Conservation (phyloP, 345 rosid genomes). For the Eucalyptus urophylla region DNA sequence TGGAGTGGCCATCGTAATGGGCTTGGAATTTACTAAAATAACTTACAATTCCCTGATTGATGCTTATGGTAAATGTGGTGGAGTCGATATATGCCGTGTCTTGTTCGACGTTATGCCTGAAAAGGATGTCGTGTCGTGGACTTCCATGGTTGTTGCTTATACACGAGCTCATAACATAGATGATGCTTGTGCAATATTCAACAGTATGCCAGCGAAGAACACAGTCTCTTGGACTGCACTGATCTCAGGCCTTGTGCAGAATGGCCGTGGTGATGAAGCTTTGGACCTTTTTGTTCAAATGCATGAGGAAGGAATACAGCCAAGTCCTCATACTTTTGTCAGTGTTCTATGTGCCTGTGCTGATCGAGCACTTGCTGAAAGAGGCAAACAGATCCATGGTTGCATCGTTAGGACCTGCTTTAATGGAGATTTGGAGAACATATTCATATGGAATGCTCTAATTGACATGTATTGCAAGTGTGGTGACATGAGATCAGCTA, state of each 20-base stretch:
- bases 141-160: conserved; percentile 28
- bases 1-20: conserved; percentile 9
- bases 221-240: conserved; percentile 28
- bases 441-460: conserved; percentile 17
- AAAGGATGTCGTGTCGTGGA: conserved; percentile 37
- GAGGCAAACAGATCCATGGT: conserved; percentile 35
- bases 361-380: conserved; percentile 18
- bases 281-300: conserved; percentile 18
- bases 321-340: conserved; percentile 24
- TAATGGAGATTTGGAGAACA: background rate
- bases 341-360: conserved; percentile 30
- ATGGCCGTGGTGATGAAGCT: conserved; percentile 13
- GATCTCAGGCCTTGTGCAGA: conserved; percentile 22
- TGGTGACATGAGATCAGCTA: conserved; percentile 23
- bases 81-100: conserved; percentile 1
- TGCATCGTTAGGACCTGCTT: conserved; percentile 8
- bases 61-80: conserved; percentile 37
- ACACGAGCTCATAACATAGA: conserved; percentile 12
- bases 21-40: conserved; percentile 15
- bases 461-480: conserved; percentile 39
- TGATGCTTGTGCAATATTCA: conserved; percentile 19
- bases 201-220: conserved; percentile 18
- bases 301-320: conserved; percentile 18
- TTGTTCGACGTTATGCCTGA: conserved; percentile 13
- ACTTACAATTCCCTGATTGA: conserved; percentile 24